A percentile compares a stretch with the other conserved stretches of the same genome.
Conservation (phyloP, 148 eudicot genomes). For the Chenopodium berlandieri region DNA sequence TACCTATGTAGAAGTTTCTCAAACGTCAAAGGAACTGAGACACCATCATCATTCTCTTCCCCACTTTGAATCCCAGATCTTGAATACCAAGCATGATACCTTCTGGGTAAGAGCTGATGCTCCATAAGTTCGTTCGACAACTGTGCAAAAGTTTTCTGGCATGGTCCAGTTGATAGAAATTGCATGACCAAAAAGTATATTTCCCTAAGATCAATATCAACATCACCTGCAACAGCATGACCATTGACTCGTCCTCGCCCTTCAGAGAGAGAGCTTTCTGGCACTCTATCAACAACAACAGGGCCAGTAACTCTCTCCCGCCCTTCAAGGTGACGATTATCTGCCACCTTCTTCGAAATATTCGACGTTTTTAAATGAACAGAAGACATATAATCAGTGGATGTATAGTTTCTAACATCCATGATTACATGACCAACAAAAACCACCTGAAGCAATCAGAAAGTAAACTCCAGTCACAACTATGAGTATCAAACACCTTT, state of each 20-base stretch:
- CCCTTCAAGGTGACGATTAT: conserved; percentile 43
- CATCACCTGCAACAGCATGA: conserved; percentile 43
- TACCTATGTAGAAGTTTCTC: conserved; percentile 62
- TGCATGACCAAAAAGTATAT: conserved; percentile 86
- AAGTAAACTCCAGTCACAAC: conserved; percentile 11
- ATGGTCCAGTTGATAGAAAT: conserved; percentile 85
- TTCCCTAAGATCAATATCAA: conserved; percentile 79
- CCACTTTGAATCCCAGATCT: conserved; percentile 52
- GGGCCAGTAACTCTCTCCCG: conserved; percentile 37
- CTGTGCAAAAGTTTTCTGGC: conserved; percentile 62
- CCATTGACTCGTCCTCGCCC: conserved; percentile 42
- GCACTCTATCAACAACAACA: conserved; percentile 42
- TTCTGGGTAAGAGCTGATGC: conserved; percentile 86
- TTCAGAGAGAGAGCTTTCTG: conserved; percentile 39
- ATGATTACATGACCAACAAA: conserved; percentile 26
- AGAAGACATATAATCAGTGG: conserved; percentile 26
- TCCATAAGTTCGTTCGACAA: conserved; percentile 70
- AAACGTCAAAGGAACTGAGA: conserved; percentile 72
- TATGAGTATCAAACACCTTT: not conserved
- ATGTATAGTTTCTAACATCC: conserved; percentile 36
- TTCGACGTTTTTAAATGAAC: conserved; percentile 25
- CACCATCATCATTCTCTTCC: conserved; percentile 59
- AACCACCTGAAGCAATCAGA: conserved; percentile 28
- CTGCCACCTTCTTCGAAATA: conserved; percentile 38
- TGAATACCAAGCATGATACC: conserved; percentile 97